Evolutionary conservation across 768 basidiomycete genomes (phyloP), one percentile per base, ranked within the genome.

Genomic region (Pisolithus marmoratus): DNA sequence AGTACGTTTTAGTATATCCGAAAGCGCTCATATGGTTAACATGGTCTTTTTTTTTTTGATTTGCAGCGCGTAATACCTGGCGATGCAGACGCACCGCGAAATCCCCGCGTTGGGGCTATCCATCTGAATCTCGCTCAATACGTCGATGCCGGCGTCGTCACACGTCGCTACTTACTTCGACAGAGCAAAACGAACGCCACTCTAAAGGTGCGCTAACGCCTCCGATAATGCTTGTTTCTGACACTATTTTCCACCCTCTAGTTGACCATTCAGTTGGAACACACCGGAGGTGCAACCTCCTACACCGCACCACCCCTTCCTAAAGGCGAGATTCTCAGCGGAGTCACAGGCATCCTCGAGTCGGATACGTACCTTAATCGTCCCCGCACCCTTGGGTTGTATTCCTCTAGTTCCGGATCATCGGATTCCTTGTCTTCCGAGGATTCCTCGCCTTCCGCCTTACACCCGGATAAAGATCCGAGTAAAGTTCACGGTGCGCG

Each of bases 151-250:
- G 79, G 79, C 8, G 63, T 65, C 26, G 75, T 88, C 23, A 80
- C 81, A 9, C 74, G 89, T 17, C 73, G 80, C 6, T 87, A 88
- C 65, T 73, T 89, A 7, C 68, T 90, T 5, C 73, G 80, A 45
- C 79, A 87, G 58, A 87, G 84, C 58, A 88, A 86, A 68, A 87
- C 82, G 37, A 91, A 91, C 57, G 87, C 89, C 1, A 85, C 83
- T 6, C 72, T 91, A 45, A 85, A 85, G 74, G 84, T 86, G 41
- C 12, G 69, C 58, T 11, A 42, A 23, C 8, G 23, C 8, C 15
- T 43, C 15, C 20, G 43, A 44, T 37, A n/a, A 17, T 45, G 6
- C 8, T 9, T 46, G 11, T 8, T 23, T 12, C 31, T 42, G 15
- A 1, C 23, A 36, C 31, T n/a, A 22, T 49, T 14, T 26, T 15